Evolutionary conservation across 2,329 filamentous ascomycete species (phyloP), one percentile per base, ranked within the genome.

Genomic region (Karstenula rhodostoma): DNA sequence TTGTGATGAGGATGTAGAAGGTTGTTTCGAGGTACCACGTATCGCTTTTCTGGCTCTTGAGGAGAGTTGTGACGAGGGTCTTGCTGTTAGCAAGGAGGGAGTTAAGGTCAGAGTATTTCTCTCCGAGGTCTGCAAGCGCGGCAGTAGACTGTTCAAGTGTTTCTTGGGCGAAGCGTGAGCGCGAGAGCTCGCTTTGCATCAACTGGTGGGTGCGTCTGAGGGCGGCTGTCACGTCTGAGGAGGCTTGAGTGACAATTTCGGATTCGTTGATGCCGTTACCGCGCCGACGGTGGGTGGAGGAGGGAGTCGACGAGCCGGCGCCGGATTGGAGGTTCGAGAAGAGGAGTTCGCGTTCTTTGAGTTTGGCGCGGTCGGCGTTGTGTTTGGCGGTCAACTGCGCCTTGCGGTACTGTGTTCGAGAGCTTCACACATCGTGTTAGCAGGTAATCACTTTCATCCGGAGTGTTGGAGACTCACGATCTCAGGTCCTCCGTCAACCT

Each of bases 11-110:
- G 68, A 97, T 84, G 75, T 94, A 96, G 67, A 98, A 89, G 2
- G 94, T 88, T 40, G 92, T 96, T 79, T 95, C 91, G 35, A 99
- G 86, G 76, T 99, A 99, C 95, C 95, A 99, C 2, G 94, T 97
- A 75, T 99, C 95, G 66, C 90, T 95, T 84, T 99, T 99, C 75
- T 96, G 93, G 65, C 92, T 95, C 62, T 88, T 87, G 49, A 98
- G 81, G 48, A 99, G 82, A 19, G 92, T 92, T 7, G 88, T 87
- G 8, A 97, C 86, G 19, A 99, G 82, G 57, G 89, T 89, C 65
- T 87, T 86, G 48, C 91, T 94, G 58, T 87, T 90, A 2, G 86
- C 84, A 40, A 99, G 84, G 73, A 97, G 85, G 13, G 87, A 86
- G 69, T 94, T 92, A 5, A 98, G 86, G 52, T 88, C 88, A 22